Percentiles rank a stretch among this genome's conserved stretches.
Evolutionary conservation across 73 alveolate genomes (phyloP).

Genomic region (Uronychia binucleata): DNA sequence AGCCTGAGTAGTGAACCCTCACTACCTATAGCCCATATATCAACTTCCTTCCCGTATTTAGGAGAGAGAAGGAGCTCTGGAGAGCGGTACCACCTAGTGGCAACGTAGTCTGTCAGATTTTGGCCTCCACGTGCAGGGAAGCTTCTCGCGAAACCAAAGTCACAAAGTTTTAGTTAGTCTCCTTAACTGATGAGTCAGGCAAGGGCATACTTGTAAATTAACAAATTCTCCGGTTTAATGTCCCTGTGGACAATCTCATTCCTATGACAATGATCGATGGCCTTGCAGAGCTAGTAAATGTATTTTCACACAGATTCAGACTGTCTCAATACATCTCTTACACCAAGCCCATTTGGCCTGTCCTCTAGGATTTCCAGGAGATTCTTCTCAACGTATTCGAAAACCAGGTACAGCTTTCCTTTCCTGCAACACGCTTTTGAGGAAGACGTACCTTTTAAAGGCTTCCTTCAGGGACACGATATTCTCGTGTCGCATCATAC

Average conservation of each 20-base stretch:
- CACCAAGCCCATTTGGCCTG: constrained; percentile 79
- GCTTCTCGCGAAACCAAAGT: constrained; percentile 88
- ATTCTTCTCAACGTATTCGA: constrained; percentile 80
- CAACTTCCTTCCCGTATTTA: constrained; percentile 76
- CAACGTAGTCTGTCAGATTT: constrained; percentile 56
- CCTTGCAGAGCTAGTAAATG: constrained; percentile 69
- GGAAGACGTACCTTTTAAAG: constrained; percentile 71
- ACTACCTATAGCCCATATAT: constrained; percentile 84
- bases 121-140: constrained; percentile 15
- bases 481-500: constrained; percentile 83
- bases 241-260: constrained; percentile 84
- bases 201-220: too few species aligned
- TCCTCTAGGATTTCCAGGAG: constrained; percentile 82
- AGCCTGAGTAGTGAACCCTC: background rate
- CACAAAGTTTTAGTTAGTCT: constrained; percentile 79
- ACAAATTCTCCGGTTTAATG: constrained; percentile 90
- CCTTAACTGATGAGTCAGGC: too few species aligned
- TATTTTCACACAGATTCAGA: constrained; percentile 80
- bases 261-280: constrained; percentile 76
- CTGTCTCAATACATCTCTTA: too few species aligned
- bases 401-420: constrained; percentile 66
- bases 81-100: constrained; percentile 65
- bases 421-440: too few species aligned
- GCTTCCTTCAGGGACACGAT: constrained; percentile 94
- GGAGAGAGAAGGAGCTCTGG: constrained; percentile 56